phyloP scores from a whole-genome alignment of 148 eudicot species.

The Nepenthes gracilis region DNA sequence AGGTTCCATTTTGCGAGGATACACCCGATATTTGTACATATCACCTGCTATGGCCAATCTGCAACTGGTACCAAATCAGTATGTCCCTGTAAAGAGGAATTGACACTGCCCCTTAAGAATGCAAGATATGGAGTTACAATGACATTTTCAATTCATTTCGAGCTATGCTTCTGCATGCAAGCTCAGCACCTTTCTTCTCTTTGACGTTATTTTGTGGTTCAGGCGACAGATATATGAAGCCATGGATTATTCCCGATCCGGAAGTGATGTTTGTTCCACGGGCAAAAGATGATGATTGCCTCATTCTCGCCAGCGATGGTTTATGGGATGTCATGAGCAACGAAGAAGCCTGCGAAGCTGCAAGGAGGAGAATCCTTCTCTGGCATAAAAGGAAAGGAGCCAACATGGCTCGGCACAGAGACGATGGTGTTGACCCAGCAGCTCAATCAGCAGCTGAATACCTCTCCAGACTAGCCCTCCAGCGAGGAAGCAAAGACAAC shows the following conservation, averaged over 20 bases:
- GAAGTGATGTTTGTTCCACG: slow-evolving; percentile 49
- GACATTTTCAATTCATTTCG: too few species aligned
- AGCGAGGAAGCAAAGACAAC: slow-evolving; percentile 57
- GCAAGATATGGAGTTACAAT: too few species aligned
- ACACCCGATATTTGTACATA: too few species aligned
- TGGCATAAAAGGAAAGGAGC: slow-evolving; percentile 56
- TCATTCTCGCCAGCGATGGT: slow-evolving; percentile 51
- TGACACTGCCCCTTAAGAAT: too few species aligned
- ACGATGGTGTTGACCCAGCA: slow-evolving; percentile 40
- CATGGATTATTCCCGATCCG: slow-evolving; percentile 59
- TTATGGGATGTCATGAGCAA: slow-evolving; percentile 61
- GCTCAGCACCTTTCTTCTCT: background rate
- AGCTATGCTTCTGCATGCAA: too few species aligned
- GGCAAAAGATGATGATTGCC: slow-evolving; percentile 47
- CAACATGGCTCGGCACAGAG: slow-evolving; percentile 19
- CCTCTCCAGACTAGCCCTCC: slow-evolving; percentile 37
- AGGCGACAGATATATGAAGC: slow-evolving; percentile 60
- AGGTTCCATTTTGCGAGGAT: too few species aligned
- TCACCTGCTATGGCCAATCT: too few species aligned
- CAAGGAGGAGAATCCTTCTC: slow-evolving; percentile 37
- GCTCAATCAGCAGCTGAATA: slow-evolving; percentile 62
- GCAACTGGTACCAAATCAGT: too few species aligned
- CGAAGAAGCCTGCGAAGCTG: slow-evolving; percentile 53
- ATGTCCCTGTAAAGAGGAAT: too few species aligned
- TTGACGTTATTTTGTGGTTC: background rate